phyloP scores from a whole-genome alignment of 495 filamentous ascomycete genomes.

The Bathelium albidoporum region DNA sequence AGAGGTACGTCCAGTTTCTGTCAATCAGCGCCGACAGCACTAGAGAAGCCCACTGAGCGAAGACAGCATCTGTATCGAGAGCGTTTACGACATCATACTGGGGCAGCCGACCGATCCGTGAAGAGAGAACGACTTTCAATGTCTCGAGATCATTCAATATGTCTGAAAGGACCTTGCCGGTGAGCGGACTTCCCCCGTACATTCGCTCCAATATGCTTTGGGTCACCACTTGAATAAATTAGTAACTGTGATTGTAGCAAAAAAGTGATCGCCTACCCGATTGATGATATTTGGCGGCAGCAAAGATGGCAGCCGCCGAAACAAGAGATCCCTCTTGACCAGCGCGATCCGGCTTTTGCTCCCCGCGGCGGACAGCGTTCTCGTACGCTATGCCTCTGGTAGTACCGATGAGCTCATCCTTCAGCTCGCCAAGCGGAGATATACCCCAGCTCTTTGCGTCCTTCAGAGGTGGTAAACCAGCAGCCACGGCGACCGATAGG shows the following conservation, averaged over 20 bases:
- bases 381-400: constrained; percentile 9
- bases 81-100: not conserved
- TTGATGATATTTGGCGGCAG: not conserved
- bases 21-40: constrained; percentile 11
- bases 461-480: constrained; percentile 13
- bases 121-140: not conserved
- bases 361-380: not conserved
- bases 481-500: constrained; percentile 9
- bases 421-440: constrained; percentile 13
- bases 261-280: not conserved
- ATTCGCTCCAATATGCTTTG: not conserved
- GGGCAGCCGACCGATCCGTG: not conserved
- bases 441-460: constrained; percentile 5
- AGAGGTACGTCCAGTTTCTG: constrained; percentile 3
- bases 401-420: constrained; percentile 17
- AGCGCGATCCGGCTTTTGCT: not conserved
- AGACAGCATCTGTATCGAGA: not conserved
- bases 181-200: constrained; percentile 1
- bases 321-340: not conserved
- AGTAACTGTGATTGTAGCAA: not conserved
- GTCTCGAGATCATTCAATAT: not conserved
- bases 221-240: not conserved
- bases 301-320: not conserved
- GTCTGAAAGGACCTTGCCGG: not conserved
- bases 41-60: constrained; percentile 7